A percentile compares a stretch with the other conserved stretches of the same genome.
Conservation (phyloP, 495 filamentous ascomycete species). For the Lophiostoma macrostomum region DNA sequence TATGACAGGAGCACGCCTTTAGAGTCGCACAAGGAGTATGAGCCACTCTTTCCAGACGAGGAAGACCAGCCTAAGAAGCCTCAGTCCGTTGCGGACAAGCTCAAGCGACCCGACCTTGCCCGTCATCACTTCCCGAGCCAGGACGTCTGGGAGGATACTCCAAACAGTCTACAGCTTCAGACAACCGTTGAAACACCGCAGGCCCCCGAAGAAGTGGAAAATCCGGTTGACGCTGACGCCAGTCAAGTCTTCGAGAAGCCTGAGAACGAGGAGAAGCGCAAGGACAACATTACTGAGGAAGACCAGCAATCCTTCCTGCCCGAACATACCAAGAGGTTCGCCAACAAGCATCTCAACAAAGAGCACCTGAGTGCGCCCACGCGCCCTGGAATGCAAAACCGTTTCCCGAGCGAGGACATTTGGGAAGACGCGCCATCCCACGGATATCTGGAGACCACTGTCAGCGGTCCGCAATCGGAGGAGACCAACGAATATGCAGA, state of each 20-base stretch:
- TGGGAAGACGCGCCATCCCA: slow-evolving; percentile 95
- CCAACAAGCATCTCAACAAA: slow-evolving; percentile 45
- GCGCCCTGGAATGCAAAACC: slow-evolving; percentile 56
- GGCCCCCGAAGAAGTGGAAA: slow-evolving; percentile 43
- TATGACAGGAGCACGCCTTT: slow-evolving; percentile 64
- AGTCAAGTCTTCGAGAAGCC: slow-evolving; percentile 52
- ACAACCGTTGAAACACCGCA: slow-evolving; percentile 85
- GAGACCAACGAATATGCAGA: slow-evolving; percentile 32
- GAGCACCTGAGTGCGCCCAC: slow-evolving; percentile 43
- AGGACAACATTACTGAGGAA: slow-evolving; percentile 45
- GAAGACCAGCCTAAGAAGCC: slow-evolving; percentile 55
- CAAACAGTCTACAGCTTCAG: slow-evolving; percentile 76
- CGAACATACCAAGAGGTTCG: slow-evolving; percentile 36
- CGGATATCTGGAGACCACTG: slow-evolving; percentile 73
- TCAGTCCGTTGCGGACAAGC: slow-evolving; percentile 55
- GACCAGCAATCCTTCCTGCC: slow-evolving; percentile 44
- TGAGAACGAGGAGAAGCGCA: slow-evolving; percentile 54
- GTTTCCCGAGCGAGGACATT: slow-evolving; percentile 91
- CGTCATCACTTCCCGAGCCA: slow-evolving; percentile 84
- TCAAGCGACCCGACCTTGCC: slow-evolving; percentile 59
- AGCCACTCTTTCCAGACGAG: slow-evolving; percentile 90
- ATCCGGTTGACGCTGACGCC: slow-evolving; percentile 1
- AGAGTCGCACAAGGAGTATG: slow-evolving; percentile 90
- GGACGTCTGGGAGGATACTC: slow-evolving; percentile 97
- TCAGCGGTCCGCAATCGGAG: slow-evolving; percentile 59